Evolutionary conservation across 2,329 filamentous ascomycete genomes (phyloP), one percentile per base, ranked within the genome.

Genomic region (Verticillium albo-atrum): DNA sequence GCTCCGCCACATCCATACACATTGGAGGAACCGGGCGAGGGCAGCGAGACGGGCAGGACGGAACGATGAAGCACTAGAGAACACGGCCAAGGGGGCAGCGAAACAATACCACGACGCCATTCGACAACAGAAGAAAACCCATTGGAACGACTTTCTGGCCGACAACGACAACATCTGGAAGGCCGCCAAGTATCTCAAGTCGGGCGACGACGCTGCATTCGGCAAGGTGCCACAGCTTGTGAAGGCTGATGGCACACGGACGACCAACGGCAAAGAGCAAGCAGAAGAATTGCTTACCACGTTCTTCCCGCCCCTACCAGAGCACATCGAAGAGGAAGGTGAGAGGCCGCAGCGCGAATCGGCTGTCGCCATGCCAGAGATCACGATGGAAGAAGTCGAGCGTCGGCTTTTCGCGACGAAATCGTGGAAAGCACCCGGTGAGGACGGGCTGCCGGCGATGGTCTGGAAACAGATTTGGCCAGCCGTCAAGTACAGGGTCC

Each of bases 131-230:
- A 69, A 66, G 62, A 69, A 66, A 55, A 57, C 47, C 51, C 64
- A 70, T 52, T 70, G 63, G 65, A 54, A 70, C 7, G 65, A 66
- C 34, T 70, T 70, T 37, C 63, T 71, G 14, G 67, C 59, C 0
- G 66, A 70, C 55, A 61, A 67, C 50, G 59, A 62, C 25, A 70
- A 71, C 35, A 69, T 70, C 55, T 71, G 63, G 68, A 62, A 70
- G 56, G 68, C 66, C 23, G 67, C 68, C 4, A 69, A 66, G 55
- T 70, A 71, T 52, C 59, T 71, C 17, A 60, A 66, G 42, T 61
- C 63, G 2, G 60, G 63, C 35, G 59, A 64, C 52, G 61, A 61
- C 2, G 58, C 65, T 25, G 63, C 63, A 26, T 68, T 68, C 47
- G 63, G 62, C 50, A 68, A 67, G 55, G 63, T 69, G 20, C 66